Evolutionary conservation across 2,329 filamentous ascomycete genomes (phyloP).

Genomic region (Dothideomycetes sp.): DNA sequence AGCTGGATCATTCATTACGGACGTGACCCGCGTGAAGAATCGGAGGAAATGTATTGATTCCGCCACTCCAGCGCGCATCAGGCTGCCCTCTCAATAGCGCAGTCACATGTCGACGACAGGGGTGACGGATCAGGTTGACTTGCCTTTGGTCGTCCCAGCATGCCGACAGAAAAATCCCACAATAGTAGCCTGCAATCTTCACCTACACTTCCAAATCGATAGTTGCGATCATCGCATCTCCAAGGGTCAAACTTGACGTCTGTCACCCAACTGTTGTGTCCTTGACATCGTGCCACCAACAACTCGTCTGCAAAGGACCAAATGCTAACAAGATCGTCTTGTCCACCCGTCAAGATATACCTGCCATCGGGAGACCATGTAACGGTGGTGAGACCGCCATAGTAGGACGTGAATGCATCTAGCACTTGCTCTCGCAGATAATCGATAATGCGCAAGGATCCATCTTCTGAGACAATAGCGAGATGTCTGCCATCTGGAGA

Average conservation of each 20-base stretch:
- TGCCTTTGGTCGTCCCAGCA: slow-evolving; percentile 83
- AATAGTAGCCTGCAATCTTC: slow-evolving; percentile 84
- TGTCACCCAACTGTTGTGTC: slow-evolving; percentile 92
- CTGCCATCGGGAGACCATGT: slow-evolving; percentile 97
- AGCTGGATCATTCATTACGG: background rate
- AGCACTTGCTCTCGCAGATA: slow-evolving; percentile 83
- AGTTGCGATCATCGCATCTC: slow-evolving; percentile 91
- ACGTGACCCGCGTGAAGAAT: too few species aligned
- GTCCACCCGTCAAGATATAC: slow-evolving; percentile 88
- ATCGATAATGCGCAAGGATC: slow-evolving; percentile 79
- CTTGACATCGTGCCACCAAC: slow-evolving; percentile 84
- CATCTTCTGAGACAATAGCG: slow-evolving; percentile 85
- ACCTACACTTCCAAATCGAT: slow-evolving; percentile 90
- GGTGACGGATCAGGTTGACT: slow-evolving; percentile 23
- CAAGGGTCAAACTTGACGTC: slow-evolving; percentile 91
- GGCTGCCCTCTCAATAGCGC: too few species aligned
- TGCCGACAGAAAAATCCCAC: slow-evolving; percentile 96
- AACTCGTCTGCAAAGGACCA: slow-evolving; percentile 80
- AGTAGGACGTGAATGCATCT: slow-evolving; percentile 82
- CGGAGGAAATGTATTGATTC: too few species aligned
- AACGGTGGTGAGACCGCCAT: slow-evolving; percentile 83
- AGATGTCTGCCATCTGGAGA: slow-evolving; percentile 81
- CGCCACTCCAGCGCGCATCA: too few species aligned
- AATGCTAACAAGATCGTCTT: slow-evolving; percentile 92
- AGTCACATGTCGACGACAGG: background rate